Evolutionary conservation across 805 yeast species (phyloP), one percentile per base, ranked within the genome.

Genomic region (Blastobotrys peoriensis): DNA sequence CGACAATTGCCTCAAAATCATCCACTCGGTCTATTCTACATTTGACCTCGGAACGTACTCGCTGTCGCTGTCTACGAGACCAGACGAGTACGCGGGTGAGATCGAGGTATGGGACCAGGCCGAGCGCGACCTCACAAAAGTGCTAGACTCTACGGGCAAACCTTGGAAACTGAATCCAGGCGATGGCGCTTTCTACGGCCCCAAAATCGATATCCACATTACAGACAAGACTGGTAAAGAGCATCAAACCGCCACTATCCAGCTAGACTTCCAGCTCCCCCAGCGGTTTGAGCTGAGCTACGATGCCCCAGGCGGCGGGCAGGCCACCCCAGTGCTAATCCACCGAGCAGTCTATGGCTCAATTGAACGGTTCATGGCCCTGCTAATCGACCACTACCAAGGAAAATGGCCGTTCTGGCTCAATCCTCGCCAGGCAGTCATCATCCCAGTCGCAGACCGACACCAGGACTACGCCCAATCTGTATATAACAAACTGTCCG

Each of bases 381-480:
- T 93, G 47, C 68, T 93, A 48, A 79, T 93, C 42, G 98, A 93
- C 61, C 94, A 89, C 52, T 86, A 80, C 61, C 76, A 78, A 45
- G 98, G 98, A 0, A 81, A 82, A 54, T 93, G 98, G 98, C 98
- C 98, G 6, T 88, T 93, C 61, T 93, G 98, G 98, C 60, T 93
- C 36, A 86, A 83, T 51, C 97, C 98, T 4, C 73, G 94, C 50
- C 98, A 93, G 61, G 93, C 91, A 0, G 71, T 84, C 33, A 71
- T 93, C 2, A 71, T 93, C 4, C 97, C 98, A 1, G 79, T 88
- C 3, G 79, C 81, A 46, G 78, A 78, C 0, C 66, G 72, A 6
- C 89, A 84, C 56, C 60, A 64, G 5, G 73, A 66, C 6, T 74
- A 74, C 43, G 84, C 94, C 2, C 52, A 68, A n/a, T 45, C 63